Percentiles rank a stretch among this genome's conserved stretches.
These are phyloP conservation scores for Fusarium humuli DNA, from an alignment of 2,329 filamentous ascomycete species.

Conservation along the genomic window DNA sequence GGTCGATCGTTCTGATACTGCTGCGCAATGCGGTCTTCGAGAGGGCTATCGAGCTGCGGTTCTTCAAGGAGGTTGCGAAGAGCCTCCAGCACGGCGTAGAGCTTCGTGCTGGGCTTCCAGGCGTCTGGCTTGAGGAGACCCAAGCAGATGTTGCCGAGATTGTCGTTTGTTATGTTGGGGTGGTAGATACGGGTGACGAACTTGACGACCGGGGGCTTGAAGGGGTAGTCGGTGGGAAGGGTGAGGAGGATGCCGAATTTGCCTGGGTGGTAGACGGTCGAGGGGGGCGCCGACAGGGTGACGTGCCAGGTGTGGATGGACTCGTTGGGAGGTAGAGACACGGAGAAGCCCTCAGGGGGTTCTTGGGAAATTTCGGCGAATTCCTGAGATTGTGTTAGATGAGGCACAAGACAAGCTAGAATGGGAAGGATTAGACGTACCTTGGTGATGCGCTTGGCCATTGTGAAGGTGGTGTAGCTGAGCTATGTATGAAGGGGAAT, in stretches of 20 bases:
- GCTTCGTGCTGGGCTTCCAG: constrained; percentile 90
- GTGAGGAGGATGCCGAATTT: constrained; percentile 77
- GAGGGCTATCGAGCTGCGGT: constrained; percentile 89
- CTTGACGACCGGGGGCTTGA: constrained; percentile 83
- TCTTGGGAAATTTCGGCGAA: constrained; percentile 61
- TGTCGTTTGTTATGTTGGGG: constrained; percentile 92
- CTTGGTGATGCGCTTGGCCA: constrained; percentile 62
- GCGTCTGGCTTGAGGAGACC: constrained; percentile 84
- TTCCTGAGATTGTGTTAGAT: constrained; percentile 57
- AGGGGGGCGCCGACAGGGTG: constrained; percentile 58
- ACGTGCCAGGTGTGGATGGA: constrained; percentile 67
- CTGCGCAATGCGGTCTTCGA: constrained; percentile 87
- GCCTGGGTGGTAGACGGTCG: constrained; percentile 70
- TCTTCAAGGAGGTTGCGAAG: constrained; percentile 79
- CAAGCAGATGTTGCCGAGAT: constrained; percentile 86
- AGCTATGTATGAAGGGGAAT: not conserved
- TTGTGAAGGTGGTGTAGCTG: constrained; percentile 38
- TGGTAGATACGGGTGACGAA: constrained; percentile 95
- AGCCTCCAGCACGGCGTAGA: constrained; percentile 80
- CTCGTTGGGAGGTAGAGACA: constrained; percentile 59
- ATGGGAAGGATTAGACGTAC: constrained; percentile 40
- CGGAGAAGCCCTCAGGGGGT: constrained; percentile 61
- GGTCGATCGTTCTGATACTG: constrained; percentile 77
- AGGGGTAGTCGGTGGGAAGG: constrained; percentile 86
- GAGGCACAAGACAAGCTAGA: not conserved